These are phyloP conservation scores for Candida stauntonica DNA, from an alignment of 805 yeast genomes.

Conservation along the genomic window DNA sequence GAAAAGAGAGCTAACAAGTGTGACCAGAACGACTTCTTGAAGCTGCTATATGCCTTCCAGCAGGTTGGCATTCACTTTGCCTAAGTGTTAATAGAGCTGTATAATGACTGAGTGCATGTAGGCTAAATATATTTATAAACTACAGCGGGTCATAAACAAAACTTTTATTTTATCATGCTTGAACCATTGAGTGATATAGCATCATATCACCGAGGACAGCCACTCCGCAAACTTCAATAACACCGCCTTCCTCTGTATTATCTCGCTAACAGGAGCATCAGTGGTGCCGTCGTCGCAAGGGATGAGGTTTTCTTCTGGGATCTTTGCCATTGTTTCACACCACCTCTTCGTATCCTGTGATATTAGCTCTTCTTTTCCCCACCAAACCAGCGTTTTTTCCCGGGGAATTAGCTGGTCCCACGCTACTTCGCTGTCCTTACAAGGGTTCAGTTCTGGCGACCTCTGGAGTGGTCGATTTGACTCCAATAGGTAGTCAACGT, in stretches of 20 bases:
- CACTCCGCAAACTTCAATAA: background rate
- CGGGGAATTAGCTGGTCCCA: constrained; percentile 2
- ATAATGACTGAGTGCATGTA: background rate
- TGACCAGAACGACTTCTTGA: constrained; percentile 92
- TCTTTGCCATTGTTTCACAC: background rate
- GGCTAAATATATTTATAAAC: too few species aligned
- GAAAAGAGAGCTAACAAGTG: constrained; percentile 90
- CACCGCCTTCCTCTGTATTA: background rate
- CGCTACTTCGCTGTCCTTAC: background rate
- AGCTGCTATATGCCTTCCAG: constrained; percentile 85
- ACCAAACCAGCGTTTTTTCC: constrained; percentile 1
- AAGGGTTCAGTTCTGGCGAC: background rate
- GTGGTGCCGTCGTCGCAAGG: constrained; percentile 1
- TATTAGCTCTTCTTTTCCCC: constrained; percentile 1
- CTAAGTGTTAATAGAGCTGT: constrained; percentile 32
- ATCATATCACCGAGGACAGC: too few species aligned
- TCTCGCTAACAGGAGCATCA: background rate
- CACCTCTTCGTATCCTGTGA: constrained; percentile 1
- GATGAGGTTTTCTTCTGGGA: background rate
- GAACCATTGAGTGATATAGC: too few species aligned
- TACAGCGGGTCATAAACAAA: too few species aligned
- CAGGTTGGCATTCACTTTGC: constrained; percentile 97
- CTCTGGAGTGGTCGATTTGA: constrained; percentile 2
- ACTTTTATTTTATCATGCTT: too few species aligned
- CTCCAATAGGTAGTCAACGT: background rate